phyloP scores from a whole-genome alignment of 805 yeast species.

The Saccharomycopsis javanensis region DNA sequence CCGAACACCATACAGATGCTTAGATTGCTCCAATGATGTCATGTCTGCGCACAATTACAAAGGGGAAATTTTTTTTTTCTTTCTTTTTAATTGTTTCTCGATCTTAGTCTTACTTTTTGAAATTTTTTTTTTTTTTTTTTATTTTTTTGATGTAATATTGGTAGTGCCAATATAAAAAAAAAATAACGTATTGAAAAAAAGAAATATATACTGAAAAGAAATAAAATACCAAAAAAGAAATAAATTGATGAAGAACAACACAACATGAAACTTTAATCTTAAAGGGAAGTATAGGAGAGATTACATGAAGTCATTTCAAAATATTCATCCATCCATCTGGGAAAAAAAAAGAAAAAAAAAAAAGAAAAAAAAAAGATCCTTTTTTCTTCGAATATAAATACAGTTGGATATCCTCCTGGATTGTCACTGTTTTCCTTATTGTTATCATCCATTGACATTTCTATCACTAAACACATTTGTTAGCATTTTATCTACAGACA shows the following conservation, averaged over 20 bases:
- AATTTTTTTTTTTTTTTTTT: background rate
- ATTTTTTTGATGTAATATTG: background rate
- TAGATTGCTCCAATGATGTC: background rate
- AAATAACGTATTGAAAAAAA: background rate
- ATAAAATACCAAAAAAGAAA: background rate
- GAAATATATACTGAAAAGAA: background rate
- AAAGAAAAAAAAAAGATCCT: no score
- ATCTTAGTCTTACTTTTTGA: background rate
- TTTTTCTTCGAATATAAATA: background rate
- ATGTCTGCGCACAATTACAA: background rate
- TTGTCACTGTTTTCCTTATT: no score
- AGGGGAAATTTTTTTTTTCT: background rate
- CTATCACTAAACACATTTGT: no score
- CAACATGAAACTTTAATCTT: background rate
- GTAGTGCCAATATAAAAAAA: slow-evolving; percentile 1
- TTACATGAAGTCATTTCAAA: no score
- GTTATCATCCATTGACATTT: no score
- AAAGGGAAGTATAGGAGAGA: background rate
- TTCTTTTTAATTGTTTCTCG: no score
- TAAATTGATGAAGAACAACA: no score
- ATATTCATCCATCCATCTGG: no score
- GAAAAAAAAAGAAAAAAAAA: no score
- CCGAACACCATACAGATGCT: background rate
- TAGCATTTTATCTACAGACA: background rate
- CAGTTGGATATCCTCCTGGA: background rate